Conservation (phyloP, 306 rosid genomes). For the Quercus rubra region DNA sequence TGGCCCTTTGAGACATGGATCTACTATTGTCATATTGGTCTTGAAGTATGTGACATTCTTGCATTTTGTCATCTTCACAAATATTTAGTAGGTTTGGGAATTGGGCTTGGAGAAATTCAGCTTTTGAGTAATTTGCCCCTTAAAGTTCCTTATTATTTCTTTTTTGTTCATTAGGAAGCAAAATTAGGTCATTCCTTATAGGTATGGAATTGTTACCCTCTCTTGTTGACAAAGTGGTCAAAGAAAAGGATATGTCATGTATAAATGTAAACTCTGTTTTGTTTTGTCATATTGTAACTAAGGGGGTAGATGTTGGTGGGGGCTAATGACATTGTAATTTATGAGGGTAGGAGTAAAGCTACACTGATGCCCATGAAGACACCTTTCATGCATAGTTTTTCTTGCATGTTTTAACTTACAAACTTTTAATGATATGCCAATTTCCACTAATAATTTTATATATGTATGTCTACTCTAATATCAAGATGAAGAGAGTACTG, state of each 20-base stretch:
- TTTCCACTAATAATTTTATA: slow-evolving; percentile 9
- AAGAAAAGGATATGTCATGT: slow-evolving; percentile 64
- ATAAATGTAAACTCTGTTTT: background rate
- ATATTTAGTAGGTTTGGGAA: too few relatives aligned
- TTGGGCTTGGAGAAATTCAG: slow-evolving; percentile 21
- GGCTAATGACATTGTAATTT: background rate
- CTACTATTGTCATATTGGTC: too few relatives aligned
- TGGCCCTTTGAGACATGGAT: too few relatives aligned
- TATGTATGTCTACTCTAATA: slow-evolving; percentile 17
- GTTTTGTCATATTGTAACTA: background rate
- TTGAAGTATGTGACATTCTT: background rate
- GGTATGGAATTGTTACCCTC: slow-evolving; percentile 80
- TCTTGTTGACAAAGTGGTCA: slow-evolving; percentile 68
- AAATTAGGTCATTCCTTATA: slow-evolving; percentile 48
- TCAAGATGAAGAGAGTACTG: slow-evolving; percentile 66
- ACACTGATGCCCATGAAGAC: slow-evolving; percentile 9
- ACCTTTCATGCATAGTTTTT: background rate
- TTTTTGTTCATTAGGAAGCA: slow-evolving; percentile 60
- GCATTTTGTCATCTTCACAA: background rate
- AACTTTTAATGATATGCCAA: background rate
- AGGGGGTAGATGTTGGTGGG: slow-evolving; percentile 17
- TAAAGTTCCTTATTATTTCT: background rate
- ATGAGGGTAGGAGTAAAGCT: background rate
- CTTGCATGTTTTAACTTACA: background rate
- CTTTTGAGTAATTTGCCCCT: background rate